These are phyloP conservation scores for Fusarium circinatum DNA, from an alignment of 2,329 filamentous ascomycete species.

Conservation along the genomic window DNA sequence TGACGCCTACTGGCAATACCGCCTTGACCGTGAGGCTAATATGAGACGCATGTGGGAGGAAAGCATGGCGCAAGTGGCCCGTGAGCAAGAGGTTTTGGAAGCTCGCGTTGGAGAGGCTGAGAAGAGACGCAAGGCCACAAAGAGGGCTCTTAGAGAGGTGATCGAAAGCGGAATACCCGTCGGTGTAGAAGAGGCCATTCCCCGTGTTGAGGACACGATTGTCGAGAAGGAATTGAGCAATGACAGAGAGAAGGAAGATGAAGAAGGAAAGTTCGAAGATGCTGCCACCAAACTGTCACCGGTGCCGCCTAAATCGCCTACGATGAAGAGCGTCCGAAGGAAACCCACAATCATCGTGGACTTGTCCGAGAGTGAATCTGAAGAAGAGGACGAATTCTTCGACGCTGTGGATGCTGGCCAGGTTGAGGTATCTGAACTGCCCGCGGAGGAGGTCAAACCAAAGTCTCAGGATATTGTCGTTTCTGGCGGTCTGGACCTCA, in stretches of 20 bases:
- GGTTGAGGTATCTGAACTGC: slow-evolving; percentile 80
- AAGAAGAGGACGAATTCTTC: slow-evolving; percentile 93
- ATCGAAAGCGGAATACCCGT: slow-evolving; percentile 65
- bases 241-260: slow-evolving; percentile 28
- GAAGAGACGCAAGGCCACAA: slow-evolving; percentile 87
- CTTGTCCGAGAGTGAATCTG: slow-evolving; percentile 82
- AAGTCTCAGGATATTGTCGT: slow-evolving; percentile 56
- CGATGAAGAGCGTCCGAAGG: slow-evolving; percentile 55
- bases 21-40: slow-evolving; percentile 89
- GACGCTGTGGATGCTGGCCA: slow-evolving; percentile 95
- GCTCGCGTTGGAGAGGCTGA: slow-evolving; percentile 89
- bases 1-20: slow-evolving; percentile 96
- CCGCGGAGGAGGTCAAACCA: slow-evolving; percentile 57
- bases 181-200: slow-evolving; percentile 45
- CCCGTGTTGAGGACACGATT: slow-evolving; percentile 41
- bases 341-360: slow-evolving; percentile 76
- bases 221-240: slow-evolving; percentile 48
- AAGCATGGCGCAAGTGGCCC: slow-evolving; percentile 96
- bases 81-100: slow-evolving; percentile 92
- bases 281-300: slow-evolving; percentile 23
- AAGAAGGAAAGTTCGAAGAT: slow-evolving; percentile 39
- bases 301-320: slow-evolving; percentile 21
- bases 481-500: slow-evolving; percentile 70
- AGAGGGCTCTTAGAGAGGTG: slow-evolving; percentile 87
- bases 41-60: slow-evolving; percentile 98